phyloP scores from a whole-genome alignment of 768 basidiomycete genomes.

The Trametes villosa region DNA sequence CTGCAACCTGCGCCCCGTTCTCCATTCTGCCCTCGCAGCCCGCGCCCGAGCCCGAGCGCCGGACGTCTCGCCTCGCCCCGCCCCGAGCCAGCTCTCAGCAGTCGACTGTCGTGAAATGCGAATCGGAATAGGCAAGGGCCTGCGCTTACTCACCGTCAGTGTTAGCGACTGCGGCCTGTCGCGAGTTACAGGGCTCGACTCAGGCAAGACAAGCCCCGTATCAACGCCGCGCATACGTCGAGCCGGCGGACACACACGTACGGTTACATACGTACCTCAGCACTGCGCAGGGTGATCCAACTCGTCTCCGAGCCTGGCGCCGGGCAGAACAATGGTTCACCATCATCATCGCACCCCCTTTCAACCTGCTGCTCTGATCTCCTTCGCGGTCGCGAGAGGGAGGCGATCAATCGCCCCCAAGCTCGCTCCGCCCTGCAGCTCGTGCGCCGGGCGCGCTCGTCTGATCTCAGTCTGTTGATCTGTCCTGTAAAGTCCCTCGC shows the following conservation, averaged over 20 bases:
- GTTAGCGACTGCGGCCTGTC: too few relatives aligned
- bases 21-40: neutral
- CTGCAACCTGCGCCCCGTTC: neutral
- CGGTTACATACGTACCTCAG: neutral
- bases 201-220: neutral
- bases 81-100: neutral
- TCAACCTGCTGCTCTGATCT: neutral
- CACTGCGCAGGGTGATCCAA: too few relatives aligned
- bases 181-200: too few relatives aligned
- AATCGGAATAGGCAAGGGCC: too few relatives aligned
- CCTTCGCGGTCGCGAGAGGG: neutral
- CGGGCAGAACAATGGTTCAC: too few relatives aligned
- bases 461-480: too few relatives aligned
- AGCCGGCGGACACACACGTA: neutral
- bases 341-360: too few relatives aligned
- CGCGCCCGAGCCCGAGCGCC: neutral
- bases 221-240: neutral
- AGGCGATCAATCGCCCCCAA: neutral
- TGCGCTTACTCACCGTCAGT: too few relatives aligned
- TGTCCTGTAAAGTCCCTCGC: too few relatives aligned
- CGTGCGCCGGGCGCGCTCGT: too few relatives aligned
- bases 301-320: too few relatives aligned
- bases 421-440: too few relatives aligned
- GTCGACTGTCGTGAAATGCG: neutral
- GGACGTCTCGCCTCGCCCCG: neutral